Evolutionary conservation across 177 flowering plant species (phyloP), one percentile per base, ranked within the genome.

Genomic region (Vitis hybrid): DNA sequence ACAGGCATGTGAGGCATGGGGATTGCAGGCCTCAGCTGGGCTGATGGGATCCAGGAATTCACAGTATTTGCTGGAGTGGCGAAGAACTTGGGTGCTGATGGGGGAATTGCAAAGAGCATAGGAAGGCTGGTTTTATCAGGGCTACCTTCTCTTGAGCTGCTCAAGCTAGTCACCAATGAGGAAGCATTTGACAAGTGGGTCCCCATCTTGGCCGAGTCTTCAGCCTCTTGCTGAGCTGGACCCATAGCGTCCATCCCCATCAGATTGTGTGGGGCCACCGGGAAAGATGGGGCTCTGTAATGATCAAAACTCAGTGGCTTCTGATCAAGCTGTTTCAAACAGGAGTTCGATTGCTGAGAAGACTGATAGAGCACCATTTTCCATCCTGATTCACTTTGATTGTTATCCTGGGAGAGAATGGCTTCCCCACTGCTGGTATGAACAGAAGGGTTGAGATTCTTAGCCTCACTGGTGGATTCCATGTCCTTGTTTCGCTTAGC

Each of bases 131-230:
- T 69, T 61, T 59, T 76, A 45, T 80, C 80, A 2, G 85, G 85
- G 60, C 79, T 75, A 10, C 72, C 76, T 66, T 82, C 81, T 62
- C 81, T 77, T 23, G 83, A 82, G 81, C 79, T 79, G 69, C 75
- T 66, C 61, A 82, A 64, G 63, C 82, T 79, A 1, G 82, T 79
- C 60, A 77, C 82, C 52, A 75, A 18, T 1, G 82, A 82, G 15
- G 82, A 79, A n/a, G 81, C 75, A 64, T 77, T 79, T 1, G 82
- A 79, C 9, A 79, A 52, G 62, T 76, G 81, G 55, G 72, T 32
- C 15, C 75, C 77, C 71, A 71, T 56, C 62, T 72, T 76, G 52
- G 56, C 23, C 1, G 82, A 70, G 15, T 71, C 80, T 15, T 74
- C 77, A 1, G 67, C 60, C 26, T 67, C 73, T 15, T 30, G 72